Base-by-base conservation (phyloP, 208 protist species). In the Tritrichomonas musculus region DNA sequence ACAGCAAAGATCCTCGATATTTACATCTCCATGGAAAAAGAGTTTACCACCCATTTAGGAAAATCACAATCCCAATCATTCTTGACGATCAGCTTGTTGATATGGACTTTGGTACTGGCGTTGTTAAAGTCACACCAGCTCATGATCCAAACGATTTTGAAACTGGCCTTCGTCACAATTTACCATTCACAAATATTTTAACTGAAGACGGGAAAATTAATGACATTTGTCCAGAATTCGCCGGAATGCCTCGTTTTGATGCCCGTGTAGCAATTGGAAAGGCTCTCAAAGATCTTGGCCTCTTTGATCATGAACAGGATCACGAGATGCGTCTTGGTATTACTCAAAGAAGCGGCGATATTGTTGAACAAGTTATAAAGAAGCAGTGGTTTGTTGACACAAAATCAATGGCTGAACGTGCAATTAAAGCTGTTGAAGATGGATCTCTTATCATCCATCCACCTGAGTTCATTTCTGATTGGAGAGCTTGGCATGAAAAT, bases 131-230 rank as follows among this genome's bases (percentile, higher is more conserved):
- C 77, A 99, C 99, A 33, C 99, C 99, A 30, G 98, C 98, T n/a
- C 99, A 99, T 95, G 99, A 99, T 96, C 97, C 96, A 41, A 99
- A 99, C 96, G 99, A 99, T 97, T 99, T 98, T 95, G 98, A 98
- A 95, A 96, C 96, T 92, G 99, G 98, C 80, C 88, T 97, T 80
- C 96, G 98, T 80, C 98, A 99, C 96, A 97, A 97, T 53, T 97
- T 99, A 33, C 93, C 11, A 64, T 93, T 97, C 94, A 95, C 99
- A 72, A 97, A 96, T 80, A 97, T 99, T 93, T 97, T 99, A 88
- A 98, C 97, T 92, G 96, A 98, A 47, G 97, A 99, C 82, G 98
- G 98, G 84, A 94, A 94, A 39, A 97, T 99, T 92, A 97, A 95
- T 92, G 96, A 97, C 82, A 96, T 97, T 92, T 93, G 92, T 53